Conservation (phyloP, 2,329 filamentous ascomycete species). For the Colletotrichum sp. region DNA sequence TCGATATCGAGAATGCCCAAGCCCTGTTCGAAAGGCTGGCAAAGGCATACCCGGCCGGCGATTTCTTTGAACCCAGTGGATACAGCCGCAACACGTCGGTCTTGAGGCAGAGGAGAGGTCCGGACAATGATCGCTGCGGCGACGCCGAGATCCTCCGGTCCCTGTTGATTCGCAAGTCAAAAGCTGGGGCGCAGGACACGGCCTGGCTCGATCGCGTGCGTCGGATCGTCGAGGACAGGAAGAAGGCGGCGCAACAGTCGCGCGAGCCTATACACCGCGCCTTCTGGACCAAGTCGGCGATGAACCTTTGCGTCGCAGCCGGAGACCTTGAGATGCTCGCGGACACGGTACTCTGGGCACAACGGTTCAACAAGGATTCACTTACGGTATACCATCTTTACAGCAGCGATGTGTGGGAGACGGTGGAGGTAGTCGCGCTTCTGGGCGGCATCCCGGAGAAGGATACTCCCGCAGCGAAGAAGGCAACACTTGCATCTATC, state of each 20-base stretch:
- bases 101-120: background rate
- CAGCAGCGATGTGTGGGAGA: background rate
- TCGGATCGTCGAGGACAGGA: slow-evolving; percentile 24
- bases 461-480: background rate
- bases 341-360: slow-evolving; percentile 30
- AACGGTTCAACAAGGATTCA: slow-evolving; percentile 33
- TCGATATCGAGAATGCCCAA: background rate
- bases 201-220: slow-evolving; percentile 22
- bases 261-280: slow-evolving; percentile 25
- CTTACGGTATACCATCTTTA: slow-evolving; percentile 23
- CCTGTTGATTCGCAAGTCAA: background rate
- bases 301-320: slow-evolving; percentile 30
- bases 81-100: background rate
- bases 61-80: background rate
- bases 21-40: background rate
- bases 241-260: slow-evolving; percentile 25
- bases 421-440: slow-evolving; percentile 24
- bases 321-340: slow-evolving; percentile 26
- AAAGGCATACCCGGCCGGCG: background rate
- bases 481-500: background rate
- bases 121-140: background rate
- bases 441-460: background rate
- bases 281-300: slow-evolving; percentile 30
- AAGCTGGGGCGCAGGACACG: background rate
- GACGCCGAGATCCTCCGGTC: background rate